Evolutionary conservation across 306 rosid species (phyloP), one percentile per base, ranked within the genome.

Genomic region (Abrus precatorius): DNA sequence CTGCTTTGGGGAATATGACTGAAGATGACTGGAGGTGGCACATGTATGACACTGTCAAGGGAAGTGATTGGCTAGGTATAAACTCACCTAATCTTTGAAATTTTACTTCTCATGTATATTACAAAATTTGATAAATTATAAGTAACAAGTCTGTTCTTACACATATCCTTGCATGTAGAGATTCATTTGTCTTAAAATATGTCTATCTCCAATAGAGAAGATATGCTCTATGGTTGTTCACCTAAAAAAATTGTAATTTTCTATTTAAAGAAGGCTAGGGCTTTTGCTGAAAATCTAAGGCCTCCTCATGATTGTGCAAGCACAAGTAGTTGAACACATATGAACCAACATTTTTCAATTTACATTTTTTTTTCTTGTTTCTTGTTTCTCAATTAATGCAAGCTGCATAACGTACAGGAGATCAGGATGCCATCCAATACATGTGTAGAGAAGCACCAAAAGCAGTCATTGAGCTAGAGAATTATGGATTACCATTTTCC

Each of bases 1-100:
- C 98, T 85, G 98, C 98, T 44, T 74, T 93, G 78, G 98, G 97
- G 77, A 91, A 93, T 75, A 91, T 93, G 98, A 56, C 85, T 7
- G 98, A 91, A 86, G 98, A 93, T 86, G 98, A 93, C 88, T 93
- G 98, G 98, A 91, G 97, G 90, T 93, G 98, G 98, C 98, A 93
- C 88, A 91, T 93, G 97, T 93, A 93, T 38, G 98, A 91, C 87
- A 93, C 98, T 9, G 98, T 93, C 83, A 93, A 93, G 80, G 98
- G 98, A 88, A 93, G 98, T 72, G 98, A 93, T 79, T 93, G 98
- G 98, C 88, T 93, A 62, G 98, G 98, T 91, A 83, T 68, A 29
- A 63, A 55, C 57, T 47, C 12, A 10, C 72, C 59, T 54, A 47
- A 63, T 78, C 54, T 65, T 20, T 60, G 40, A 71, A 72, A 44